These are phyloP conservation scores for Diaporthe destruens DNA, from an alignment of 2,329 filamentous ascomycete genomes.

Conservation along the genomic window DNA sequence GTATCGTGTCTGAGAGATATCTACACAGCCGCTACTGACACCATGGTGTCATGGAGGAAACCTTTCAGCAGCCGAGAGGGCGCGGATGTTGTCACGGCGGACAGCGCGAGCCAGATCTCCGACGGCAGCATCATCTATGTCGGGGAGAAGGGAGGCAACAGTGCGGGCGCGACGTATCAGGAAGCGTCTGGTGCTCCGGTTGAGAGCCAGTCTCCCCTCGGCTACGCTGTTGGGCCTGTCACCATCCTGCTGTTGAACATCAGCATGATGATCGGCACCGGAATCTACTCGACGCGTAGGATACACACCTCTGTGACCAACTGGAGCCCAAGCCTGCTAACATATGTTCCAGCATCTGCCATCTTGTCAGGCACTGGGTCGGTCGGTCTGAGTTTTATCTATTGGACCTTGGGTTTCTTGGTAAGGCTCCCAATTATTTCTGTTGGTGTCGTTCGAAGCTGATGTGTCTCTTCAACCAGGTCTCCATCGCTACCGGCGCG, in stretches of 20 bases:
- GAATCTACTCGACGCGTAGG: constrained; percentile 69
- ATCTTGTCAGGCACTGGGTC: constrained; percentile 73
- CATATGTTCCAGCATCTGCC: constrained; percentile 58
- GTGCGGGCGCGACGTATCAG: constrained; percentile 52
- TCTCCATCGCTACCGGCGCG: constrained; percentile 65
- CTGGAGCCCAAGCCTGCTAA: constrained; percentile 28
- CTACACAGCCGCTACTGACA: not conserved
- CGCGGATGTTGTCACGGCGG: constrained; percentile 6
- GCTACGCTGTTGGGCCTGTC: constrained; percentile 67
- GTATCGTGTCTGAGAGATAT: not conserved
- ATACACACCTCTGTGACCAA: not conserved
- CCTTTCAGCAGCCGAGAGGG: constrained; percentile 29
- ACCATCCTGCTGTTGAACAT: constrained; percentile 70
- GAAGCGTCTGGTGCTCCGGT: constrained; percentile 73
- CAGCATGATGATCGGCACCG: constrained; percentile 73
- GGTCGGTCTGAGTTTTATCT: constrained; percentile 72
- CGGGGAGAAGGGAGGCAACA: constrained; percentile 45
- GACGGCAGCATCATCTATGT: constrained; percentile 39
- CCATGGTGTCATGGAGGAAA: constrained; percentile 38
- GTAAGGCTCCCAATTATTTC: not conserved
- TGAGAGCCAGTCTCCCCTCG: constrained; percentile 69
- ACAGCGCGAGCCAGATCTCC: constrained; percentile 25
- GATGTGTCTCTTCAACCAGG: constrained; percentile 64
- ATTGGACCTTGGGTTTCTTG: constrained; percentile 71
- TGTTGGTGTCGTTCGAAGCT: not conserved